Conservation (phyloP, 768 basidiomycete genomes). For the Tricholoma sp. region DNA sequence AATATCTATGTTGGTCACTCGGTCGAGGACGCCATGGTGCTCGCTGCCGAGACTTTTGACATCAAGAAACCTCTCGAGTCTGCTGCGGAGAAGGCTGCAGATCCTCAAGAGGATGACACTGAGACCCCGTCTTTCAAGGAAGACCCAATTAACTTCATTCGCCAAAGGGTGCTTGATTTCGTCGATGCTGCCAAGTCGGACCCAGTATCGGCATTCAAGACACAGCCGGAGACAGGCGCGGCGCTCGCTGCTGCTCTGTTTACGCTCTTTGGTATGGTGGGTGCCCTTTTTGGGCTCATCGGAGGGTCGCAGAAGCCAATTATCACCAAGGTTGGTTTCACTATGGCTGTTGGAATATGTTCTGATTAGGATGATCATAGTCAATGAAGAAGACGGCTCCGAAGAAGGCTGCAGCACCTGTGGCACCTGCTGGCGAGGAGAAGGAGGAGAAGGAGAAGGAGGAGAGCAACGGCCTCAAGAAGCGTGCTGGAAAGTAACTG, state of each 20-base stretch:
- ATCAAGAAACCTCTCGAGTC: conserved; percentile 85
- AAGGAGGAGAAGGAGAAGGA: conserved; percentile 79
- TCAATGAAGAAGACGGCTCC: conserved; percentile 73
- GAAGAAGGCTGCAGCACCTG: conserved; percentile 58
- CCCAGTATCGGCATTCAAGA: conserved; percentile 78
- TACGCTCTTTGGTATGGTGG: conserved; percentile 83
- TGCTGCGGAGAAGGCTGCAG: conserved; percentile 50
- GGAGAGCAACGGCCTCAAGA: conserved; percentile 57
- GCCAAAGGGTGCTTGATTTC: conserved; percentile 75
- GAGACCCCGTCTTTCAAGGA: conserved; percentile 51
- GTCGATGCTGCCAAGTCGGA: conserved; percentile 70
- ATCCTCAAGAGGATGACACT: conserved; percentile 43
- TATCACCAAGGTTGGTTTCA: conserved; percentile 54
- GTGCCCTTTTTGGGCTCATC: conserved; percentile 72
- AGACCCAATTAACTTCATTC: conserved; percentile 78
- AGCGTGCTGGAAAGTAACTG: conserved; percentile 45
- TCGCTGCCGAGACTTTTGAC: conserved; percentile 87
- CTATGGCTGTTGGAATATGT: neutral
- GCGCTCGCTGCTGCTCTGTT: conserved; percentile 70
- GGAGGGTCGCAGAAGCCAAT: conserved; percentile 69
- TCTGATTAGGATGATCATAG: conserved; percentile 22
- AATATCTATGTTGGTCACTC: conserved; percentile 96
- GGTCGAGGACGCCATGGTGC: conserved; percentile 70
- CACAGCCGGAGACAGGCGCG: conserved; percentile 83
- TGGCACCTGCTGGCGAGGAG: conserved; percentile 67